phyloP scores from a whole-genome alignment of 2,329 filamentous ascomycete genomes.

The Spiromastix sp. region DNA sequence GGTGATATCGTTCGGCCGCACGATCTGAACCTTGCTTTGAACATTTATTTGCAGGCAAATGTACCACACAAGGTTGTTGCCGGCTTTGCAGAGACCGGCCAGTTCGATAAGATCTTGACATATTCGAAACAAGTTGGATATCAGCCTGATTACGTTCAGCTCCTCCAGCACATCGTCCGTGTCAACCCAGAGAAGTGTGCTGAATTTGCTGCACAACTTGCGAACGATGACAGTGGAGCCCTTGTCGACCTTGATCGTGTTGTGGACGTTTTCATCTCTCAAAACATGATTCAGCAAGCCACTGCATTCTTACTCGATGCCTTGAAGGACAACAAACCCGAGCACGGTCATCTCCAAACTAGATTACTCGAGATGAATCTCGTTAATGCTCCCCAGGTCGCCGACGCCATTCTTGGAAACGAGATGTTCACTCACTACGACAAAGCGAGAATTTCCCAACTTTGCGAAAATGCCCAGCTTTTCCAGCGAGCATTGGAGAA shows the following conservation, averaged over 20 bases:
- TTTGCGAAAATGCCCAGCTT: conserved; percentile 89
- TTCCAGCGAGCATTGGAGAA: conserved; percentile 83
- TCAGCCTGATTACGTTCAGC: conserved; percentile 85
- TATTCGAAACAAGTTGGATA: conserved; percentile 80
- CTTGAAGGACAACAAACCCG: conserved; percentile 85
- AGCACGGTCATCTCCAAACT: conserved; percentile 89
- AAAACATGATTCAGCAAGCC: conserved; percentile 94
- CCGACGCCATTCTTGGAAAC: conserved; percentile 93
- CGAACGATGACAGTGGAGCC: conserved; percentile 77
- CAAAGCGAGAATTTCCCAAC: conserved; percentile 72
- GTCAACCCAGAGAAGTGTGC: conserved; percentile 87
- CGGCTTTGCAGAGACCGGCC: conserved; percentile 86
- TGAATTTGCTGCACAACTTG: conserved; percentile 87
- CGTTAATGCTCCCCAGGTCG: conserved; percentile 90
- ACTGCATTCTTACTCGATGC: conserved; percentile 97
- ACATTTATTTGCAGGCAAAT: conserved; percentile 84
- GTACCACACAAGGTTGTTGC: conserved; percentile 90
- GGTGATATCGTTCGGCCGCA: conserved; percentile 88
- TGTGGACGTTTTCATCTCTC: conserved; percentile 94
- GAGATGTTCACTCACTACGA: conserved; percentile 99
- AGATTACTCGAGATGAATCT: conserved; percentile 96
- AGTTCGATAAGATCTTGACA: conserved; percentile 92
- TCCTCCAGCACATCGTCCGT: conserved; percentile 86
- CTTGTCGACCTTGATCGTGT: conserved; percentile 89
- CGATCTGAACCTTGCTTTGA: conserved; percentile 76